A percentile compares a stretch with the other conserved stretches of the same genome.
These are phyloP conservation scores for Mitragyna speciosa DNA, from an alignment of 257 asterid genomes.

Conservation along the genomic window DNA sequence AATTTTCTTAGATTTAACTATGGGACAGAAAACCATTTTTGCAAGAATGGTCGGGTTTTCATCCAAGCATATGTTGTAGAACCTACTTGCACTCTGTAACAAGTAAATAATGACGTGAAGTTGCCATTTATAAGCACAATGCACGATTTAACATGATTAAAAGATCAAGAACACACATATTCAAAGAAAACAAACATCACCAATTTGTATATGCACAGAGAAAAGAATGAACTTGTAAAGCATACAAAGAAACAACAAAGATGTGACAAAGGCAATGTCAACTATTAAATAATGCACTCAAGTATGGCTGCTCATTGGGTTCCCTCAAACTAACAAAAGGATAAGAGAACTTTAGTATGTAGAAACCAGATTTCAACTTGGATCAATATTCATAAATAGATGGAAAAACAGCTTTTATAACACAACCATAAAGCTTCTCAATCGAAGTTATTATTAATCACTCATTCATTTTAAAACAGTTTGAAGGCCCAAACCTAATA, in stretches of 20 bases:
- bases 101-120: not conserved
- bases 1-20: not conserved
- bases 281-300: not conserved
- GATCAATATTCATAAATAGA: not conserved
- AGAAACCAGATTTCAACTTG: not conserved
- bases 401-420: not conserved
- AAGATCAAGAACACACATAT: not conserved
- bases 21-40: not conserved
- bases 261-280: not conserved
- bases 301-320: not conserved
- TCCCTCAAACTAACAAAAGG: not conserved
- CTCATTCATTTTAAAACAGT: not conserved
- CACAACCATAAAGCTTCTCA: not conserved
- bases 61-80: not conserved
- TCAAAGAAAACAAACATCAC: not conserved
- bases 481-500: not conserved
- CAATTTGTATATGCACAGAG: not conserved
- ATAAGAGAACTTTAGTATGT: not conserved
- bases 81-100: not conserved
- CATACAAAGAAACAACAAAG: not conserved
- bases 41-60: not conserved
- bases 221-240: not conserved
- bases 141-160: not conserved
- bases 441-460: not conserved
- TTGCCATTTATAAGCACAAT: not conserved